A percentile compares a stretch with the other conserved stretches of the same genome.
phyloP scores from a whole-genome alignment of 495 filamentous ascomycete species.

The Aspergillus sclerotioniger region DNA sequence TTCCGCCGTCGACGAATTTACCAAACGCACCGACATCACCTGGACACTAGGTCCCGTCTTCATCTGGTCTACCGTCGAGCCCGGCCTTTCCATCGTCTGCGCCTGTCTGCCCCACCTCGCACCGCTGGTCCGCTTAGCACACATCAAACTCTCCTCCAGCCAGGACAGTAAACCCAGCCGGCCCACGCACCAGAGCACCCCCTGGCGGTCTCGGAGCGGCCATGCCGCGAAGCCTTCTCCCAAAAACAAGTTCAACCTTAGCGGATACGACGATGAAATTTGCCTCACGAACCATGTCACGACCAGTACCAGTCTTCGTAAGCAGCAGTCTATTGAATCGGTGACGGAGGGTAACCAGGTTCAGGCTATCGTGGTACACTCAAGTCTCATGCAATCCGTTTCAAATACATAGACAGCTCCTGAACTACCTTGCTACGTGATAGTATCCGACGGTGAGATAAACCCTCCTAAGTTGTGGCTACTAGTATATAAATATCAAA shows the following conservation, averaged over 20 bases:
- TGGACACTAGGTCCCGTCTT: slow-evolving; percentile 41
- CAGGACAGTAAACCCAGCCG: neutral
- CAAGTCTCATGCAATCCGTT: slow-evolving; percentile 3
- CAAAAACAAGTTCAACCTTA: neutral
- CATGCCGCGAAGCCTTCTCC: neutral
- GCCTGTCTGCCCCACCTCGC: slow-evolving; percentile 43
- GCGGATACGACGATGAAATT: slow-evolving; percentile 17
- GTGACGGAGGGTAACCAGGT: neutral
- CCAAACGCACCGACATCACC: slow-evolving; percentile 31
- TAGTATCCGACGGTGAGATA: too few relatives aligned
- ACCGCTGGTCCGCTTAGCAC: slow-evolving; percentile 29
- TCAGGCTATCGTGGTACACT: slow-evolving; percentile 11
- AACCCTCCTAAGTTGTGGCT: too few relatives aligned
- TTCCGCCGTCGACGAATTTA: slow-evolving; percentile 32
- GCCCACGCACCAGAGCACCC: neutral
- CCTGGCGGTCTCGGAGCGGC: neutral
- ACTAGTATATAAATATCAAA: too few relatives aligned
- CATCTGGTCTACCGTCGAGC: slow-evolving; percentile 44
- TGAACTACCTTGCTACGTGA: too few relatives aligned
- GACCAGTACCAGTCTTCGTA: neutral
- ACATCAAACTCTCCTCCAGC: neutral
- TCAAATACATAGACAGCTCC: neutral
- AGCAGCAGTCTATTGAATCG: neutral
- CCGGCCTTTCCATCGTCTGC: slow-evolving; percentile 41
- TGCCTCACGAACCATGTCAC: slow-evolving; percentile 14